Conservation (phyloP, 306 rosid species). For the Lathyrus sativus region DNA sequence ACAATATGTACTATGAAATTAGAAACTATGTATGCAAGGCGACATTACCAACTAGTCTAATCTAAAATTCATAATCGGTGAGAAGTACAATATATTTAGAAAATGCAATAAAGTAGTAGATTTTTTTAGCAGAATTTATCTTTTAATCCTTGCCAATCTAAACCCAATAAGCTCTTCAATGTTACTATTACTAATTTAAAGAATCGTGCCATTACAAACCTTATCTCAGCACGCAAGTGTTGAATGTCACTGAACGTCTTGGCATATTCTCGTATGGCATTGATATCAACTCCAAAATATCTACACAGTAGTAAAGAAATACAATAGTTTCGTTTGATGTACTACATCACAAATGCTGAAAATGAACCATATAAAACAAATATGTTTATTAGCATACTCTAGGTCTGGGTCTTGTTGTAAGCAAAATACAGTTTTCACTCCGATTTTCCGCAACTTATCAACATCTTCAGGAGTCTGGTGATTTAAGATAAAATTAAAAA, state of each 20-base stretch:
- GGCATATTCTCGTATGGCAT: constrained; percentile 77
- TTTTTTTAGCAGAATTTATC: not conserved
- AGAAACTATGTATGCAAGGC: constrained; percentile 14
- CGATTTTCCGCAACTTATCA: constrained; percentile 81
- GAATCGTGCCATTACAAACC: constrained; percentile 52
- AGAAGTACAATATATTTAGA: not conserved
- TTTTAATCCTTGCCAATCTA: not conserved
- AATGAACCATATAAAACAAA: constrained; percentile 27
- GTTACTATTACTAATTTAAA: not conserved
- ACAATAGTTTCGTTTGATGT: constrained; percentile 21
- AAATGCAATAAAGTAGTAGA: constrained; percentile 3
- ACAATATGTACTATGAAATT: constrained; percentile 6
- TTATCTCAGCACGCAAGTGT: constrained; percentile 93
- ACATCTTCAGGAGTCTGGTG: constrained; percentile 83
- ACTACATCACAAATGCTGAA: constrained; percentile 37
- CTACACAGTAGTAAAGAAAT: constrained; percentile 57
- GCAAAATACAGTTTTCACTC: constrained; percentile 94
- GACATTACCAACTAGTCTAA: constrained; percentile 21
- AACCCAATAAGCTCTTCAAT: not conserved
- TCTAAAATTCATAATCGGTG: constrained; percentile 3
- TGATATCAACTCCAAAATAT: constrained; percentile 92
- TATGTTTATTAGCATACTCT: constrained; percentile 69
- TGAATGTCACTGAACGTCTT: constrained; percentile 65
- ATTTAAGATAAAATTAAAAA: constrained; percentile 18
- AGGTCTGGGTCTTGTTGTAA: constrained; percentile 85